Percentiles rank a stretch among this genome's conserved stretches.
Conservation (phyloP, 2,329 filamentous ascomycete species). For the Diatrype stigma region DNA sequence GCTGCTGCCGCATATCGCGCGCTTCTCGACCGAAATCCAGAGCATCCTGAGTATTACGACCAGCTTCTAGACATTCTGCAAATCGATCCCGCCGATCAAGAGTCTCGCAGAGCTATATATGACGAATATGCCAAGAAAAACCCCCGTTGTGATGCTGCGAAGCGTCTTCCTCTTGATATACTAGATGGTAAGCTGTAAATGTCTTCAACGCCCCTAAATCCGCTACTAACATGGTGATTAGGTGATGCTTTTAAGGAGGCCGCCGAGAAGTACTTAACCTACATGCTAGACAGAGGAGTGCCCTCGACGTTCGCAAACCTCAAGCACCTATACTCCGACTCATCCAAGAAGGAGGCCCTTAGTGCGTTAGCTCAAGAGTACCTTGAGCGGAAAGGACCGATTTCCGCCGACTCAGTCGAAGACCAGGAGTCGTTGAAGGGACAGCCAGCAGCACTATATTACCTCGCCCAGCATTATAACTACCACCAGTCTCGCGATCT, state of each 20-base stretch:
- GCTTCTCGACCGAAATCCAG: conserved; percentile 80
- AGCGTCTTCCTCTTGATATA: conserved; percentile 85
- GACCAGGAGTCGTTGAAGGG: conserved; percentile 52
- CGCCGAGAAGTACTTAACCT: conserved; percentile 72
- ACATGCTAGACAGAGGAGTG: conserved; percentile 87
- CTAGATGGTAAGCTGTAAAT: conserved; percentile 56
- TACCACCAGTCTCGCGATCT: conserved; percentile 84
- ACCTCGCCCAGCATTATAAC: conserved; percentile 95
- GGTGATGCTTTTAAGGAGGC: conserved; percentile 76
- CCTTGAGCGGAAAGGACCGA: conserved; percentile 48
- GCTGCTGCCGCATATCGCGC: conserved; percentile 77
- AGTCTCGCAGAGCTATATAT: conserved; percentile 70
- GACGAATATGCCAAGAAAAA: conserved; percentile 77
- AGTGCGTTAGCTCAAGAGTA: conserved; percentile 76
- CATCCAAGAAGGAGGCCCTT: conserved; percentile 72
- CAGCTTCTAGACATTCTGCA: conserved; percentile 67
- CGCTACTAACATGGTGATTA: conserved; percentile 23
- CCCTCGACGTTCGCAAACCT: conserved; percentile 96
- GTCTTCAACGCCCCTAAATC: background rate
- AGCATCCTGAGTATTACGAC: conserved; percentile 82
- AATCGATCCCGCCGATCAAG: conserved; percentile 55
- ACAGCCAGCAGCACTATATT: conserved; percentile 79
- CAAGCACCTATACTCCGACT: conserved; percentile 82
- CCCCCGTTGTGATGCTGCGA: conserved; percentile 78
- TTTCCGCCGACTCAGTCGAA: conserved; percentile 40